A percentile compares a stretch with the other conserved stretches of the same genome.
Conservation (phyloP, 805 yeast species). For the Lachancea sp. region DNA sequence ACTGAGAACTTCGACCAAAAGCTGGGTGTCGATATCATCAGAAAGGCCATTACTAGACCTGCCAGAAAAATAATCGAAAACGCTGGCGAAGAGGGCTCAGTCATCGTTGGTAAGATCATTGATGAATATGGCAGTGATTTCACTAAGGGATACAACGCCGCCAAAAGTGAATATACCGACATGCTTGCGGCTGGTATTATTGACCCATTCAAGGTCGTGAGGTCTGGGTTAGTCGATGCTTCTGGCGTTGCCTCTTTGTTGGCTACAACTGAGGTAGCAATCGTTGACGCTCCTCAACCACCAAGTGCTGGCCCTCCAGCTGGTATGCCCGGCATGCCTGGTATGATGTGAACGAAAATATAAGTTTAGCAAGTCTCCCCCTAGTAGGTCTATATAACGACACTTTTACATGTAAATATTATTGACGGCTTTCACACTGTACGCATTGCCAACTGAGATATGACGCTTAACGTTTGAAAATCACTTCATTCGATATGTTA, state of each 20-base stretch:
- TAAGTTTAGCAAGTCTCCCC: too few relatives aligned
- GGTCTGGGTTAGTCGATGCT: conserved; percentile 92
- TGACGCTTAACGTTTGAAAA: too few relatives aligned
- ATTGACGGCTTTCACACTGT: too few relatives aligned
- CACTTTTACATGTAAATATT: conserved; percentile 6
- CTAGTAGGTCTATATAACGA: conserved; percentile 10
- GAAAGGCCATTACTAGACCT: conserved; percentile 88
- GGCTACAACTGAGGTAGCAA: conserved; percentile 98
- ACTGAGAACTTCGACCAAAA: conserved; percentile 91
- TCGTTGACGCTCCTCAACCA: conserved; percentile 87
- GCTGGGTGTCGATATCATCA: conserved; percentile 90
- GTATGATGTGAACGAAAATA: conserved; percentile 36
- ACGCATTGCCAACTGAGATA: too few relatives aligned
- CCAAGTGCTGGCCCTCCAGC: conserved; percentile 49
- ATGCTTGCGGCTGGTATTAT: conserved; percentile 96
- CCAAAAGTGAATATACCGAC: conserved; percentile 89
- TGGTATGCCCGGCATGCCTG: conserved; percentile 62
- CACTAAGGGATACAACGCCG: conserved; percentile 85
- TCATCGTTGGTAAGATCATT: conserved; percentile 81
- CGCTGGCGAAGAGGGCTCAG: conserved; percentile 97
- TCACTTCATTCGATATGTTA: too few relatives aligned
- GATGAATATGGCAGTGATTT: conserved; percentile 57
- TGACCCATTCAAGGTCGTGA: conserved; percentile 97
- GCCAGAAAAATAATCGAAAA: conserved; percentile 93
- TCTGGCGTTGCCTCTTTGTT: conserved; percentile 94